Evolutionary conservation across 495 filamentous ascomycete genomes (phyloP).

Genomic region (Friedmanniomyces endolithicus): DNA sequence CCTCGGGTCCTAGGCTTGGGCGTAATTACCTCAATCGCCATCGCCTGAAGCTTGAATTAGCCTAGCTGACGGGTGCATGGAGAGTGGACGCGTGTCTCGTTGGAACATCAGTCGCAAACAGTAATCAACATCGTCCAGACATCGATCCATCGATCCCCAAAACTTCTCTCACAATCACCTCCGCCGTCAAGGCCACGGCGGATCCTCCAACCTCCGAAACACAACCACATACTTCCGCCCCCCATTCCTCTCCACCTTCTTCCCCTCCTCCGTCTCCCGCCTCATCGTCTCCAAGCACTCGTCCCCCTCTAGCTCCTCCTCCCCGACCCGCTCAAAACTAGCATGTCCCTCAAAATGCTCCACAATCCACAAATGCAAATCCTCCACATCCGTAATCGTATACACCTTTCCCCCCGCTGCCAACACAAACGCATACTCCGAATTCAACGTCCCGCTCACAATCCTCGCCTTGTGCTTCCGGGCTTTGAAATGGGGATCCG

Average conservation of each 20-base stretch:
- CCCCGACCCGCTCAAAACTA: conserved; percentile 48
- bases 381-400: conserved; percentile 94
- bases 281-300: conserved; percentile 70
- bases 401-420: conserved; percentile 75
- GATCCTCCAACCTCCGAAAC: conserved; percentile 70
- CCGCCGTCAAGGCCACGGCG: conserved; percentile 43
- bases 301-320: conserved; percentile 41
- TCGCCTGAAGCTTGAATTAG: no score
- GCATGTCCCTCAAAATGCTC: conserved; percentile 63
- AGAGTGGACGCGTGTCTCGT: no score
- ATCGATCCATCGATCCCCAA: no score
- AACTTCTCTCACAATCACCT: no score
- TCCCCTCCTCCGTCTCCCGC: conserved; percentile 86
- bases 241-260: conserved; percentile 86
- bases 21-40: no score
- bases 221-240: conserved; percentile 80
- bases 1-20: no score
- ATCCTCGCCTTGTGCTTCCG: conserved; percentile 95
- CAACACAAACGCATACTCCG: conserved; percentile 86
- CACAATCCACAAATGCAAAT: conserved; percentile 86
- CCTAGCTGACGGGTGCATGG: no score
- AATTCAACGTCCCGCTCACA: conserved; percentile 71
- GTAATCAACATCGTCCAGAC: no score
- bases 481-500: conserved; percentile 94
- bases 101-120: no score